Conservation (phyloP, 306 rosid genomes). For the Oemleria cerasiformis region DNA sequence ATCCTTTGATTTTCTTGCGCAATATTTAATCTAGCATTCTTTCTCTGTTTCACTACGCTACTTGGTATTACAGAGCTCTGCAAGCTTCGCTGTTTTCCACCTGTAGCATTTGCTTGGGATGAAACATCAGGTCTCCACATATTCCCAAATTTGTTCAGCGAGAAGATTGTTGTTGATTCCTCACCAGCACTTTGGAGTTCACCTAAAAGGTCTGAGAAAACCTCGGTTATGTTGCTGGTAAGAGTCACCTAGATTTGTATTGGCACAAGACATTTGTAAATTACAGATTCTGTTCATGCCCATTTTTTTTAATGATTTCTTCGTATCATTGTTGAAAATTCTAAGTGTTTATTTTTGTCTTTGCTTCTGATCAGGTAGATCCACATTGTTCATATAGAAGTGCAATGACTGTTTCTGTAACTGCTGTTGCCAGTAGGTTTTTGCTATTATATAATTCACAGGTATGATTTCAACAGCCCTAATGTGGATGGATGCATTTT, state of each 20-base stretch:
- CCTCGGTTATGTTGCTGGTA: slow-evolving; percentile 84
- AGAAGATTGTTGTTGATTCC: slow-evolving; percentile 82
- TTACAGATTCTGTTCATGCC: not conserved
- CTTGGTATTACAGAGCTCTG: slow-evolving; percentile 69
- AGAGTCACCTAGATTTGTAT: slow-evolving; percentile 23
- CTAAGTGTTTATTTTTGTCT: slow-evolving; percentile 23
- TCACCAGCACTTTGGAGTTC: slow-evolving; percentile 83
- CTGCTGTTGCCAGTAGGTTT: slow-evolving; percentile 78
- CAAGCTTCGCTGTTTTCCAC: slow-evolving; percentile 94
- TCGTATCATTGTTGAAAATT: slow-evolving; percentile 18
- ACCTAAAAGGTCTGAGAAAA: slow-evolving; percentile 56
- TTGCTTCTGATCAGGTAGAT: slow-evolving; percentile 64
- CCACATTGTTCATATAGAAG: slow-evolving; percentile 93
- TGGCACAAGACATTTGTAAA: not conserved
- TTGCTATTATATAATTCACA: slow-evolving; percentile 70
- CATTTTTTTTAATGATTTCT: not conserved
- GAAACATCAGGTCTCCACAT: slow-evolving; percentile 81
- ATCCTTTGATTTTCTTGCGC: not conserved
- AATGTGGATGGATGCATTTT: not conserved
- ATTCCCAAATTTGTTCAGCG: slow-evolving; percentile 69
- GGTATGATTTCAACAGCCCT: slow-evolving; percentile 46
- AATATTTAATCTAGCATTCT: slow-evolving; percentile 13
- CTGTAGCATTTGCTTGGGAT: slow-evolving; percentile 96
- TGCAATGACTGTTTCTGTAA: slow-evolving; percentile 54
- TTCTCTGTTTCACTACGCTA: slow-evolving; percentile 22